Conservation (phyloP, 2,329 filamentous ascomycete genomes). For the Diaporthe citri region DNA sequence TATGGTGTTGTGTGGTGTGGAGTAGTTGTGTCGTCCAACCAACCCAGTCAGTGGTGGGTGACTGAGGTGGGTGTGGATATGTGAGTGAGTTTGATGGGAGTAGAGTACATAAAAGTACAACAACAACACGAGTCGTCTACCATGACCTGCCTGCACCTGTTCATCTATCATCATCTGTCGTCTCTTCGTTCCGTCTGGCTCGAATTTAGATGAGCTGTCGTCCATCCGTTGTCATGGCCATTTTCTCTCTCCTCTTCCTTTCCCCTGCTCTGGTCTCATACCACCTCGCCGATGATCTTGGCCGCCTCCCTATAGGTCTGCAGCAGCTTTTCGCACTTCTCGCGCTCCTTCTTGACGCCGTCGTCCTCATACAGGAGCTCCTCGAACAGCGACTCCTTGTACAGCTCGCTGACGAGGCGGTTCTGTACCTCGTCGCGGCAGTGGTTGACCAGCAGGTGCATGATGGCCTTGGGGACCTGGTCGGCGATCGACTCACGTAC, state of each 20-base stretch:
- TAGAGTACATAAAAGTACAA: constrained; percentile 37
- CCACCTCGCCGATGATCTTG: constrained; percentile 97
- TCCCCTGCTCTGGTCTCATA: constrained; percentile 58
- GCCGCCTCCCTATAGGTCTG: constrained; percentile 97
- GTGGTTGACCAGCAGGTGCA: constrained; percentile 98
- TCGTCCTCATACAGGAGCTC: constrained; percentile 98
- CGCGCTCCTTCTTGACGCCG: constrained; percentile 94
- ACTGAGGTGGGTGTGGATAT: background rate
- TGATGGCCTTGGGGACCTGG: constrained; percentile 97
- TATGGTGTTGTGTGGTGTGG: constrained; percentile 14
- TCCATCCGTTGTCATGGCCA: background rate
- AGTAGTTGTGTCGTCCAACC: background rate
- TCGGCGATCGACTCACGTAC: constrained; percentile 98
- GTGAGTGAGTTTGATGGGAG: constrained; percentile 26
- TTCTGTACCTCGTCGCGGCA: constrained; percentile 99
- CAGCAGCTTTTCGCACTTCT: constrained; percentile 97
- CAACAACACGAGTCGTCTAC: constrained; percentile 25
- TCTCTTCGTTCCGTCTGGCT: constrained; percentile 19
- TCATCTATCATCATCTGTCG: constrained; percentile 37
- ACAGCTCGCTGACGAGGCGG: constrained; percentile 92
- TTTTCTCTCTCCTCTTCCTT: background rate
- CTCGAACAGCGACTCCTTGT: constrained; percentile 90
- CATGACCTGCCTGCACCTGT: constrained; percentile 22
- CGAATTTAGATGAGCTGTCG: background rate
- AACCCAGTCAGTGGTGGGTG: background rate